These are phyloP conservation scores for Pelargonium nanum DNA, from an alignment of 345 rosid genomes.

Conservation along the genomic window DNA sequence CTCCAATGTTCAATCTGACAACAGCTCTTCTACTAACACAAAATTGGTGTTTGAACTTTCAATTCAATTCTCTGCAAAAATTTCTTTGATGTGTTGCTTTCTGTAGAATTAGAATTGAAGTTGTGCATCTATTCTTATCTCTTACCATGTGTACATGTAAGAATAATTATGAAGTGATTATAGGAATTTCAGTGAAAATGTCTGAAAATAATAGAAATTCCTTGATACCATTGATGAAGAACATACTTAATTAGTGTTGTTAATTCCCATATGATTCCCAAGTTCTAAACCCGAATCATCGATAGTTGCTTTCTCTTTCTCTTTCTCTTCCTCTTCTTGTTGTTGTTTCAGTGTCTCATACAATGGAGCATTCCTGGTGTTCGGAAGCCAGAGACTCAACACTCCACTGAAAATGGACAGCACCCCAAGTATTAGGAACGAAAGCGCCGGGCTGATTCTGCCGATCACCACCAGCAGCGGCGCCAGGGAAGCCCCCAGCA, in stretches of 20 bases:
- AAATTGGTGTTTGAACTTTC: background rate
- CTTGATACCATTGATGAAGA: no score
- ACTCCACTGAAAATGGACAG: conserved; percentile 45
- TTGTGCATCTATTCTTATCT: no score
- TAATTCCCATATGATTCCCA: no score
- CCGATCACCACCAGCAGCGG: conserved; percentile 56
- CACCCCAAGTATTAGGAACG: conserved; percentile 45
- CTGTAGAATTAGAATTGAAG: background rate
- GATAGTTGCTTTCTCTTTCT: background rate
- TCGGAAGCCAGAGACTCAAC: conserved; percentile 45
- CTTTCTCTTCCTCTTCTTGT: conserved; percentile 37
- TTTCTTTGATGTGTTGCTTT: no score
- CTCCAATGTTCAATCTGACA: background rate
- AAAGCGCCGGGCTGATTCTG: conserved; percentile 36
- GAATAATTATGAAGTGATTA: background rate
- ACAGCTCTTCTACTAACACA: background rate
- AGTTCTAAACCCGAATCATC: conserved; percentile 6
- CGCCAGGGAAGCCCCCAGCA: conserved; percentile 70
- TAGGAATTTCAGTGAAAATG: background rate
- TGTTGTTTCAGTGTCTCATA: conserved; percentile 54
- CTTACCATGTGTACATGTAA: no score
- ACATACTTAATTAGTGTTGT: no score
- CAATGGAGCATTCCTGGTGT: conserved; percentile 54
- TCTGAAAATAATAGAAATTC: background rate
- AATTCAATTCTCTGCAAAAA: background rate